Base-by-base conservation (phyloP, 73 alveolate genomes). In the Blepharisma stoltei region DNA sequence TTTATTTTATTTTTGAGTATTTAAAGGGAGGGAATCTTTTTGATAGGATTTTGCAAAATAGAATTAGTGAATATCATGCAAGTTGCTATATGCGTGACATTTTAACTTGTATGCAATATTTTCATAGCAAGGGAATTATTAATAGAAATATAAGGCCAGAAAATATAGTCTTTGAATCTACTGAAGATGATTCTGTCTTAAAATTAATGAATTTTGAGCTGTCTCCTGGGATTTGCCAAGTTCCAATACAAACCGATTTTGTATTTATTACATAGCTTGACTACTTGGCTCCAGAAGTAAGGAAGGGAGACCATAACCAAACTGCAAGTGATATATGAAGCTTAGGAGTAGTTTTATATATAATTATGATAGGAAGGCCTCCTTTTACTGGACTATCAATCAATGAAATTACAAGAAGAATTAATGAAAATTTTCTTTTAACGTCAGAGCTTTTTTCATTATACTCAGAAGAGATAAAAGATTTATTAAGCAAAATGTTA, bases 401-500 rank as follows among this genome's bases (percentile, higher is more conserved):
- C 46, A 2, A n/a, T 14, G 73, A 60, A 25, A 60, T 38, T 1
- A 60, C 0, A 18, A 14, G 6, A 1, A n/a, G 4, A 25, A 5
- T 60, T 20, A 32, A 49, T 78, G 82, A 60, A 55, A 7, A 65
- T 49, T n/a, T 32, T 60, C 45, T 60, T 9, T n/a, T 25, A 1
- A 1, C 44, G 14, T 6, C 70, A 37, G 20, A 77, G 23, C 54
- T 45, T 54, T 82, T 84, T 50, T 75, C 71, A 67, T 50, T 5
- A 8, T 70, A 70, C 0, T 78, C 85, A 55, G 87, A 76, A 6
- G 96, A 90, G 66, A 98, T 97, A 8, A 90, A 88, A 77, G 98
- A 92, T 80, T 83, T 94, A 73, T 87, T 95, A 27, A 54, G 47
- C 9, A 90, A 86, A 84, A 92, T 94, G 98, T 86, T 94, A 21